Percentiles rank a stretch among this genome's conserved stretches.
Conservation (phyloP, 305 asterid genomes). For the Plantago rigida region DNA sequence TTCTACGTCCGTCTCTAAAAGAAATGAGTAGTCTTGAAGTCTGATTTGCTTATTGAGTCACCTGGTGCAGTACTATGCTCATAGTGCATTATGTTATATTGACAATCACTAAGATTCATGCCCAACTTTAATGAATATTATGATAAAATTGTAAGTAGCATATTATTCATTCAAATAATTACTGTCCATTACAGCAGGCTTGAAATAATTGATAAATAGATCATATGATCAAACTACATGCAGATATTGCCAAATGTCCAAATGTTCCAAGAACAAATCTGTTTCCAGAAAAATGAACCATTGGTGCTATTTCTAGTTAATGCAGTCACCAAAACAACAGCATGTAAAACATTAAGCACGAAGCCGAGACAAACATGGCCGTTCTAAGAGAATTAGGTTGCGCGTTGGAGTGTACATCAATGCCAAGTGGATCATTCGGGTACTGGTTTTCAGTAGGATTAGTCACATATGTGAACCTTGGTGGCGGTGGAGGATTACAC, state of each 20-base stretch:
- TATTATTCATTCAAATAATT: no score
- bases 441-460: not conserved
- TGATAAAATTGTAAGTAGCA: not conserved
- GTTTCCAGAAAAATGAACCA: not conserved
- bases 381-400: conserved; percentile 11
- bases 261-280: not conserved
- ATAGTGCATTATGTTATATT: not conserved
- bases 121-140: no score
- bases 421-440: conserved; percentile 25
- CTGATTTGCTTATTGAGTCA: not conserved
- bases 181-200: not conserved
- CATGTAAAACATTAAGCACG: conserved; percentile 25
- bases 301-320: conserved; percentile 1
- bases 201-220: not conserved
- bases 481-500: conserved; percentile 28
- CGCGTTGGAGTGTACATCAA: conserved; percentile 30
- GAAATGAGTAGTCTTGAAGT: not conserved
- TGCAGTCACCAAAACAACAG: conserved; percentile 21
- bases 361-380: conserved; percentile 23
- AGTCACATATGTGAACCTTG: conserved; percentile 26
- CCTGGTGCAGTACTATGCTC: not conserved
- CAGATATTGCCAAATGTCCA: conserved; percentile 7
- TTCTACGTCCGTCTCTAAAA: not conserved
- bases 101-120: not conserved
- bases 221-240: not conserved